Base-by-base conservation (phyloP, 208 protist species). In the Wallacemonas sp. region DNA sequence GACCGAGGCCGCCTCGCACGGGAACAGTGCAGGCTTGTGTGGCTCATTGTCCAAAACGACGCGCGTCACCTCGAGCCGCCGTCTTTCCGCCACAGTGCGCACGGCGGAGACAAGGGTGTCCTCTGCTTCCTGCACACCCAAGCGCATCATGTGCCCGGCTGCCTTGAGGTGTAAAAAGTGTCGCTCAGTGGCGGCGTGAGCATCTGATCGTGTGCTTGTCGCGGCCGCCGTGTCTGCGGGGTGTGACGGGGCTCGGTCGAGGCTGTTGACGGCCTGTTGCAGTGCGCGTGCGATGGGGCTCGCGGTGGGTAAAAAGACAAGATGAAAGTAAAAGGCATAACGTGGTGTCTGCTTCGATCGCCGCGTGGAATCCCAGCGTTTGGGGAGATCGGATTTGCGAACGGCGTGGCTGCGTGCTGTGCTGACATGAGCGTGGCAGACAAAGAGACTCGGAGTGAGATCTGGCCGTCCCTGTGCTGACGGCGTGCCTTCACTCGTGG, bases 131-230 rank as follows among this genome's bases (percentile, higher is more conserved):
- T 21, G 8, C n/a, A 58, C 15, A 17, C 30, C 30, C 15, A 21
- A 11, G 6, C 51, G 51, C 51, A 58, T 19, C 5, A 38, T 21
- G 30, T 58, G 51, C 3, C 51, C 51, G 4, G 51, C 51, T 2
- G 51, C 51, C 19, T 58, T 58, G 30, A 58, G 26, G 51, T 58
- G 51, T 9, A 58, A n/a, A 24, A 58, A 58, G 28, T 1, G 47
- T 26, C 15, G 17, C 17, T 49, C 17, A 22, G 8, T 49, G 44
- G 19, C 5, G 44, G 24, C 17, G 19, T 49, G n/a, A n/a, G n/a
- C n/a, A n/a, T n/a, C n/a, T n/a, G n/a, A n/a, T n/a, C n/a, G n/a
- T n/a, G n/a, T n/a, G n/a, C n/a, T n/a, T n/a, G n/a, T n/a, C n/a
- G n/a, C n/a, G n/a, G n/a, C n/a, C n/a, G n/a, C n/a, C n/a, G 44